phyloP scores from a whole-genome alignment of 192 early-diverging fungal genomes.

The Mortierella antarctica region DNA sequence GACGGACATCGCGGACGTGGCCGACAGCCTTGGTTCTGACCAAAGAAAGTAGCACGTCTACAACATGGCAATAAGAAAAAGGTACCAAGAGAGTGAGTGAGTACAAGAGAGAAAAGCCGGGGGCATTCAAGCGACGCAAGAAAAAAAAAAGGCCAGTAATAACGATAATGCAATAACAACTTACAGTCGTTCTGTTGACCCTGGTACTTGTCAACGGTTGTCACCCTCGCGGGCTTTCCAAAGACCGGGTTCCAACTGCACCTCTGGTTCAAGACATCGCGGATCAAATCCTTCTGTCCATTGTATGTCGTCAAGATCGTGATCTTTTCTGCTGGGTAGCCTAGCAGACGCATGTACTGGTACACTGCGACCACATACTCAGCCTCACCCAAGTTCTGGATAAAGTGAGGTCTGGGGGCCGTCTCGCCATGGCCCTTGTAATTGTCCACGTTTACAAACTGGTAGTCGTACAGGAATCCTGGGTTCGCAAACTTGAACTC shows the following conservation, averaged over 20 bases:
- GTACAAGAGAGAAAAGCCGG: neutral
- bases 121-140: neutral
- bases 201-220: constrained; percentile 98
- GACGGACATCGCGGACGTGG: constrained; percentile 92
- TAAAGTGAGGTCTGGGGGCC: constrained; percentile 87
- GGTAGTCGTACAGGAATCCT: constrained; percentile 88
- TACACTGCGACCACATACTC: constrained; percentile 96
- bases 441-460: constrained; percentile 87
- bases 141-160: neutral
- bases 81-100: neutral
- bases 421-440: constrained; percentile 85
- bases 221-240: constrained; percentile 78
- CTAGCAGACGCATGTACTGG: constrained; percentile 96
- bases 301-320: constrained; percentile 97
- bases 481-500: constrained; percentile 82
- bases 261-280: constrained; percentile 86
- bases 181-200: constrained; percentile 94
- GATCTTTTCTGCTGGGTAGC: constrained; percentile 92
- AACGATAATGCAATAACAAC: constrained; percentile 2
- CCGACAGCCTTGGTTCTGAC: constrained; percentile 92
- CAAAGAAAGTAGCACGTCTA: constrained; percentile 89
- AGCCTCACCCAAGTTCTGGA: constrained; percentile 98
- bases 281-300: constrained; percentile 93
- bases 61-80: neutral
- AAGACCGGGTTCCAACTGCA: constrained; percentile 92